Percentiles rank a stretch among this genome's conserved stretches.
These are phyloP conservation scores for Penstemon eatonii DNA, from an alignment of 257 asterid species.

Conservation along the genomic window DNA sequence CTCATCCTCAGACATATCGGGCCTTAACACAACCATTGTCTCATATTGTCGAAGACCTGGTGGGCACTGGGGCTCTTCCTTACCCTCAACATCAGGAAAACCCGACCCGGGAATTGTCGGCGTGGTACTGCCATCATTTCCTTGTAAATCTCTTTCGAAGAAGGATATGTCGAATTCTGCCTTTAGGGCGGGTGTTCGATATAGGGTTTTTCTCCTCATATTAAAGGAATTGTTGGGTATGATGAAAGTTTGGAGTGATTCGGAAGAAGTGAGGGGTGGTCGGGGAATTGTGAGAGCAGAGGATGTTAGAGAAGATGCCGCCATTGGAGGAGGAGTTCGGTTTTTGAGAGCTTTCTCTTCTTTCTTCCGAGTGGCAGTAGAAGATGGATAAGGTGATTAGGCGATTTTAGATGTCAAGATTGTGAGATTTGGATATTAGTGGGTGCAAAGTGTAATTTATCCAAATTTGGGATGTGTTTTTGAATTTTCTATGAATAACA, in stretches of 20 bases:
- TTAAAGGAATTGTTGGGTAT: conserved; percentile 18
- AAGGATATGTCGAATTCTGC: conserved; percentile 56
- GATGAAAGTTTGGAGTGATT: conserved; percentile 13
- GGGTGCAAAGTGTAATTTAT: too few relatives aligned
- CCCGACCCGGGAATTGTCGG: conserved; percentile 52
- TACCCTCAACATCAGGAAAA: conserved; percentile 62
- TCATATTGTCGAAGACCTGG: conserved; percentile 92
- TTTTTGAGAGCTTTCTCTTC: too few relatives aligned
- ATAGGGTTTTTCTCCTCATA: conserved; percentile 16
- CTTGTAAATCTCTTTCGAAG: conserved; percentile 66
- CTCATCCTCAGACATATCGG: conserved; percentile 97
- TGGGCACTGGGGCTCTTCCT: conserved; percentile 90
- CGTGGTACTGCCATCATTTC: conserved; percentile 48
- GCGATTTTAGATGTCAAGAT: too few relatives aligned
- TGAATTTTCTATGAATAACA: too few relatives aligned
- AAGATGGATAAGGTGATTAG: too few relatives aligned
- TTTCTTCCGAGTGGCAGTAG: too few relatives aligned
- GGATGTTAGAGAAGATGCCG: conserved; percentile 39
- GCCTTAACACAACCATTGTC: conserved; percentile 81
- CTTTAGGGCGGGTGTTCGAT: conserved; percentile 26
- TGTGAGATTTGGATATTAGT: too few relatives aligned
- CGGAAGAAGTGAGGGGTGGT: conserved; percentile 22
- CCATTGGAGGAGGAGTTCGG: conserved; percentile 32
- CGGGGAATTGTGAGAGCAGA: conserved; percentile 33
- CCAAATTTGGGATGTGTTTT: too few relatives aligned